A percentile compares a stretch with the other conserved stretches of the same genome.
These are phyloP conservation scores for Trypanosoma congolense DNA, from an alignment of 208 protist genomes.

Conservation along the genomic window DNA sequence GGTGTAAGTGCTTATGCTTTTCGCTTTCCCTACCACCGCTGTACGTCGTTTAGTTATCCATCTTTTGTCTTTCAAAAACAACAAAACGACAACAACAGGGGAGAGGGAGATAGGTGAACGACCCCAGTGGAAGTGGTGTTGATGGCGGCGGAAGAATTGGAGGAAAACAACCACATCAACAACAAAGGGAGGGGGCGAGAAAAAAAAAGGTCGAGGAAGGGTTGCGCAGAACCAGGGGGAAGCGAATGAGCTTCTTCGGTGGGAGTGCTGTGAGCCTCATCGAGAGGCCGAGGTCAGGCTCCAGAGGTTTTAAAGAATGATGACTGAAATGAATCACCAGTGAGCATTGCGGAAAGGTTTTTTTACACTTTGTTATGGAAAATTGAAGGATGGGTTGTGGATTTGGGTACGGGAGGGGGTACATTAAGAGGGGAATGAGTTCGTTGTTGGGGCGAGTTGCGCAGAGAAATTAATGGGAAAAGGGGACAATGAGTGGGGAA, in stretches of 20 bases:
- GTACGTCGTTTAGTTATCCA: constrained; percentile 2
- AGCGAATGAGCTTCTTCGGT: background rate
- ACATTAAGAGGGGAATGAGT: background rate
- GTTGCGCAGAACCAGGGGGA: background rate
- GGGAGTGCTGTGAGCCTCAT: too few species aligned
- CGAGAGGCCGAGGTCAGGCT: too few species aligned
- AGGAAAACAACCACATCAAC: constrained; percentile 11
- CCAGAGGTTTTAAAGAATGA: background rate
- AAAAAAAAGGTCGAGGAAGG: background rate
- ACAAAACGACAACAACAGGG: constrained; percentile 6
- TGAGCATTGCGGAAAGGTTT: too few species aligned
- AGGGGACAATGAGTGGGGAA: background rate
- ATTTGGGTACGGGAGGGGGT: background rate
- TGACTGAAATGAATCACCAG: too few species aligned
- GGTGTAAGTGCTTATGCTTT: constrained; percentile 1
- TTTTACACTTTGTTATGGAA: too few species aligned
- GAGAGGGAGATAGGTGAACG: constrained; percentile 2
- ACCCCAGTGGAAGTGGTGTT: too few species aligned
- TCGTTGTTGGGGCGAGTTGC: background rate
- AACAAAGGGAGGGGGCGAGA: constrained; percentile 3
- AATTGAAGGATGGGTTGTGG: too few species aligned
- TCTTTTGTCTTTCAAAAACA: background rate
- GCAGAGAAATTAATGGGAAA: background rate
- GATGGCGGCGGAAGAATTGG: background rate
- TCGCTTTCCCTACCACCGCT: background rate